Base-by-base conservation (phyloP, 495 filamentous ascomycete species). In the Penicillium crystallinum region DNA sequence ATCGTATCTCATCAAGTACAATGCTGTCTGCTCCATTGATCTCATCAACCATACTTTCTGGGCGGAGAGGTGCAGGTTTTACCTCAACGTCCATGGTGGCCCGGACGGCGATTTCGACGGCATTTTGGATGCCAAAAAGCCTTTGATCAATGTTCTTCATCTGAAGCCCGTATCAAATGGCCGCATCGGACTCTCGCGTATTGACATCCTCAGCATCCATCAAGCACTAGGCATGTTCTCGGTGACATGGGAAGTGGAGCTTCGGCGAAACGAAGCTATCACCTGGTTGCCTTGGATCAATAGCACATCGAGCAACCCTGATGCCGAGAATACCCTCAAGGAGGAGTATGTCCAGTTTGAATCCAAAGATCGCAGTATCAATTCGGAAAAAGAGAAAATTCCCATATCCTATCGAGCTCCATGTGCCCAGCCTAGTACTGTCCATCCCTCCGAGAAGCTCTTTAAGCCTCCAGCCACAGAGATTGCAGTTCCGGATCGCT, bases 11-110 rank as follows among this genome's bases (percentile, higher is more conserved):
- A 39, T 71, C 19, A 56, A 46, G 21, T 73, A 69, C 35, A 51
- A 66, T 22, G 69, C 67, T 14, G 27, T 65, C 9, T 75, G 69
- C 34, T 66, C 66, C 1, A 23, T 74, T 14, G 58, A 55, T 27
- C 52, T 68, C 23, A 56, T 65, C 22, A 58, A 69, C 8, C 63
- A 61, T 34, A 59, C 55, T 35, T 64, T 75, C 39, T 71, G 62
- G 58, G 54, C 67, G 10, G 64, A 75, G 18, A 62, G 55, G 31
- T 73, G 70, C 27, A 62, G 59, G 10, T 57, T 73, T 21, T 36
- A 29, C 11, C 42, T 75, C 15, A 52, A 61, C 39, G 21, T 75
- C 6, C 52, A 68, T 27, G 70, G 70, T 11, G 72, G 69, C 0
- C 72, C 72, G 15, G 59, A 66, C 0, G 67, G 66, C 6, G 53